Evolutionary conservation across 2,329 filamentous ascomycete genomes (phyloP), one percentile per base, ranked within the genome.

Genomic region (Clarireedia paspali): DNA sequence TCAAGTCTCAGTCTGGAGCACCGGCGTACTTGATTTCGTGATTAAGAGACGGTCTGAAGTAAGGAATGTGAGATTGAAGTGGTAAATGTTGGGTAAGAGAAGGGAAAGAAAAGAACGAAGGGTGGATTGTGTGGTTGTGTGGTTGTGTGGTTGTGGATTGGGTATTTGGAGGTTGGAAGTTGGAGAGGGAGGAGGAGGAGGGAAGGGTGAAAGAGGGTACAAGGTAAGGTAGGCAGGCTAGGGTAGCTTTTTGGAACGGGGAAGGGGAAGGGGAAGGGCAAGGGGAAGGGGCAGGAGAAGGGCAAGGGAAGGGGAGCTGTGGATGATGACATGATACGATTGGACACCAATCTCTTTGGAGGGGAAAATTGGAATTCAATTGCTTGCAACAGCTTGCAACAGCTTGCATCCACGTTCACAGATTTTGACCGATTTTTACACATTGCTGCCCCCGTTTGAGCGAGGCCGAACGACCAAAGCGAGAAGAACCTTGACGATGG

Each of bases 11-110:
- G 17, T 30, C 27, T 42, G 17, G 39, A 14, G 39, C 17, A 42
- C 12, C 27, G 27, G 27, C 27, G 27, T 30, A 30, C 10, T 30
- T 30, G 27, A 20, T 30, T 17, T n/a, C 39, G 15, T 3, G 17
- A 42, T 7, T 5, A 24, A 6, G 6, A 24, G 20, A 36, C n/a
- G 14, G 48, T 30, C 9, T 34, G 14, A 17, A 12, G 26, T 30
- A 52, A 36, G 50, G 50, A 46, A 52, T 52, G 40, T 52, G 45
- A 52, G n/a, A 52, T 52, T 52, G 42, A 42, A 52, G 14, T 45
- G 26, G 26, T 36, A 30, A 36, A 20, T 23, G 9, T 15, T 20
- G 20, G 30, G 39, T 2, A 42, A 14, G 24, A 7, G 27, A 30
- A 30, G 27, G 6, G 17, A 34, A 23, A 24, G 30, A 1, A 24